Evolutionary conservation across 768 basidiomycete species (phyloP).

Genomic region (Boletus bicolor): DNA sequence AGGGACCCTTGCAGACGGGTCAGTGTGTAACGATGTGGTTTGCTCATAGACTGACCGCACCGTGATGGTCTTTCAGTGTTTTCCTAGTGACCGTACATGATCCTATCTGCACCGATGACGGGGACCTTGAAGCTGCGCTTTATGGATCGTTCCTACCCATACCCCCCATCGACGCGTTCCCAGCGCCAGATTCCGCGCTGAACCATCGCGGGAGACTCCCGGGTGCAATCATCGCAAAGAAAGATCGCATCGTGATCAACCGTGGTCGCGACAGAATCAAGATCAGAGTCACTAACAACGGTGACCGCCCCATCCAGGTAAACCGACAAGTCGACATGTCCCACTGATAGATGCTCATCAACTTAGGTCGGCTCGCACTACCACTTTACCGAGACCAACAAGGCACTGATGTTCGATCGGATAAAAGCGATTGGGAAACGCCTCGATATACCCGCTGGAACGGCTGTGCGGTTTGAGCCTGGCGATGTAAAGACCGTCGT

Average conservation of each 20-base stretch:
- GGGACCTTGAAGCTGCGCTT: constrained; percentile 79
- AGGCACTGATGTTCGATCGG: constrained; percentile 79
- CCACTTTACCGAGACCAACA: constrained; percentile 90
- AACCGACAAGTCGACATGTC: constrained; percentile 15
- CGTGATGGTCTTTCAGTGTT: constrained; percentile 35
- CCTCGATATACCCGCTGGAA: constrained; percentile 92
- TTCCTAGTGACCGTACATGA: constrained; percentile 98
- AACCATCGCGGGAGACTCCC: constrained; percentile 58
- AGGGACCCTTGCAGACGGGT: constrained; percentile 89
- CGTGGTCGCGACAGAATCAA: constrained; percentile 63
- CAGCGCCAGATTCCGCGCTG: constrained; percentile 44
- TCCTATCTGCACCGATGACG: constrained; percentile 82
- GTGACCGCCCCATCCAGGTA: constrained; percentile 92
- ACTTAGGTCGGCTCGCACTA: constrained; percentile 88
- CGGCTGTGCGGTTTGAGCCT: constrained; percentile 95
- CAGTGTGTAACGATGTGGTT: constrained; percentile 17
- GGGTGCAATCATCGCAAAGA: constrained; percentile 70
- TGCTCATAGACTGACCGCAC: neutral
- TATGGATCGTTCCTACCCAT: constrained; percentile 91
- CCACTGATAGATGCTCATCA: constrained; percentile 1
- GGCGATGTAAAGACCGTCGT: constrained; percentile 83
- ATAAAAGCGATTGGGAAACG: constrained; percentile 74
- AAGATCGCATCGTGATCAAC: constrained; percentile 73
- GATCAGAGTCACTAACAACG: constrained; percentile 82
- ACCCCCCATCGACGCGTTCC: constrained; percentile 66